Percentiles rank a stretch among this genome's conserved stretches.
Conservation (phyloP, 495 filamentous ascomycete genomes). For the Tetracladium setigerum region DNA sequence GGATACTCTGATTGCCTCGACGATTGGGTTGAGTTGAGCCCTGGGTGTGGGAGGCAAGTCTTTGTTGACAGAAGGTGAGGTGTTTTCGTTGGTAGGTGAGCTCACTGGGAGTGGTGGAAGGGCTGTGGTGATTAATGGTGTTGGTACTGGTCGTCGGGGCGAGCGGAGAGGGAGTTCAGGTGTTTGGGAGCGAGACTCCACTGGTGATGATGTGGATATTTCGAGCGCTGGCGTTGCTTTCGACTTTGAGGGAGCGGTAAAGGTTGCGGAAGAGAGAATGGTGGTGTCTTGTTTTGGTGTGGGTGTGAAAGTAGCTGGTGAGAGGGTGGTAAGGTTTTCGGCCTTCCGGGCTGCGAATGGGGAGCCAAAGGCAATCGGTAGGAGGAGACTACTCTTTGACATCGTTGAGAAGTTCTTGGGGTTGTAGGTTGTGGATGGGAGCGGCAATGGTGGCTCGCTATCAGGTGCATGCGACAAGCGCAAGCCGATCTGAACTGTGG, state of each 20-base stretch:
- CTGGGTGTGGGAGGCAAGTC: conserved; percentile 19
- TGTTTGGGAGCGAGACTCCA: neutral
- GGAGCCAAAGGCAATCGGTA: too few species aligned
- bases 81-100: conserved; percentile 1
- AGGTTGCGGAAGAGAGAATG: neutral
- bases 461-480: conserved; percentile 25
- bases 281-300: neutral
- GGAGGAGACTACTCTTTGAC: too few species aligned
- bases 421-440: conserved; percentile 15
- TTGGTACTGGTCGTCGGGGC: neutral
- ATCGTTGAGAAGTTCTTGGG: neutral
- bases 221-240: neutral
- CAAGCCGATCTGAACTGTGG: conserved; percentile 33
- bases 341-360: too few species aligned
- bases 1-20: neutral
- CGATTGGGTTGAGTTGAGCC: neutral
- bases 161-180: neutral
- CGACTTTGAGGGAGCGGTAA: neutral
- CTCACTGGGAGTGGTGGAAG: conserved; percentile 1
- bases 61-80: conserved; percentile 9
- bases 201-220: neutral
- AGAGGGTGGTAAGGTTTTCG: too few species aligned
- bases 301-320: neutral
- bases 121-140: conserved; percentile 4
- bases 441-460: neutral